A percentile compares a stretch with the other conserved stretches of the same genome.
Evolutionary conservation across 169 alveolate species (phyloP).

Genomic region (Eimeria zaria): DNA sequence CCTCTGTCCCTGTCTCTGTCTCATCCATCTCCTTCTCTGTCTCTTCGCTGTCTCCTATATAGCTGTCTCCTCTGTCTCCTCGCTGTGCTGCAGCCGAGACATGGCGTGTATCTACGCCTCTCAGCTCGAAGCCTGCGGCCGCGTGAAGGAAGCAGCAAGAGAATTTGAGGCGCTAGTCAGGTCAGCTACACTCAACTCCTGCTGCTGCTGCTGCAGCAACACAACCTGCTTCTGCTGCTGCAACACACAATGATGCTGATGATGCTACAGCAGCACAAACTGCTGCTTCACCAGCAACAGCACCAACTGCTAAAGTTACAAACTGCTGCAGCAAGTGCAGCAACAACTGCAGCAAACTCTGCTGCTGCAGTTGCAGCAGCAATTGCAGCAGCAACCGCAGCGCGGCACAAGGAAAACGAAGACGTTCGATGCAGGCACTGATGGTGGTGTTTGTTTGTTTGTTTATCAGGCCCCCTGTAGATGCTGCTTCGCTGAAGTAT

Average conservation of each 20-base stretch:
- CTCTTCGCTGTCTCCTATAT: neutral
- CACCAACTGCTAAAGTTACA: neutral
- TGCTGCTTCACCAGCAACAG: neutral
- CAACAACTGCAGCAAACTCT: neutral
- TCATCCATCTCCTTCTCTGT: neutral
- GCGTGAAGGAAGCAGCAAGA: slow-evolving; percentile 26
- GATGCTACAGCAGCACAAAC: no score
- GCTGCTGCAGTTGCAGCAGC: slow-evolving; percentile 8
- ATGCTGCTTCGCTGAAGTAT: slow-evolving; percentile 47
- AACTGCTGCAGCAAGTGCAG: neutral
- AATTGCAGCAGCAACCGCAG: neutral
- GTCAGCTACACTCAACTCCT: neutral
- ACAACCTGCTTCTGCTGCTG: neutral
- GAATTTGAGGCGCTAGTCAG: slow-evolving; percentile 58
- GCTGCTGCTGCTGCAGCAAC: neutral
- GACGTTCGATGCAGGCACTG: no score
- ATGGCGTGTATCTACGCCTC: slow-evolving; percentile 68
- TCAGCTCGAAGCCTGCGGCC: slow-evolving; percentile 67
- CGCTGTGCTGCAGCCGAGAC: slow-evolving; percentile 22
- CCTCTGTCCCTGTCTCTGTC: neutral
- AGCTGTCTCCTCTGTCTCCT: neutral
- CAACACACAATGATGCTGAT: no score
- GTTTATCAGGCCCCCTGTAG: neutral
- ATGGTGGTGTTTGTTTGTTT: no score
- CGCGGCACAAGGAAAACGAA: neutral